Evolutionary conservation across 2,329 filamentous ascomycete species (phyloP), one percentile per base, ranked within the genome.

Genomic region (Colletotrichum viniferum): DNA sequence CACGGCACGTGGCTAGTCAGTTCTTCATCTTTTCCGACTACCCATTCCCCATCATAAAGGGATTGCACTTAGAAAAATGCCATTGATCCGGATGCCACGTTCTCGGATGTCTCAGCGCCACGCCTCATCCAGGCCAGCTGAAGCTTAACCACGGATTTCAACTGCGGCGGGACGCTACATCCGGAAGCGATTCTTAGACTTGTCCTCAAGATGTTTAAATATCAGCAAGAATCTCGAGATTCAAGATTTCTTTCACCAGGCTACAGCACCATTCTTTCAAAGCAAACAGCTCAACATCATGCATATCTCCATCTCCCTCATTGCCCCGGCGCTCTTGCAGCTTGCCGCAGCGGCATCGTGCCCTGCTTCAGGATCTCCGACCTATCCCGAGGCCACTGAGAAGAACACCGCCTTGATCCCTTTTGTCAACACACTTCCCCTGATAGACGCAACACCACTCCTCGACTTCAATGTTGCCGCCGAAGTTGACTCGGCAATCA

Each of bases 121-220:
- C 43, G 2, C 5, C 43, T 24, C 43, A 21, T 24, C 12, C n/a
- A 24, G n/a, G 2, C 43, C 43, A 52, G 43, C 43, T 52, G 43
- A 24, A 21, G n/a, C n/a, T 24, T 52, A 21, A 13, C 6, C 0
- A 21, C 18, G 43, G 43, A 52, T 1, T 21, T 21, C 6, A 21
- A 52, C 6, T 4, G 4, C 6, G 43, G 6, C 43, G 12, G 43
- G n/a, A 21, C 43, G 10, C 10, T 3, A 52, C 12, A 21, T 52
- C 43, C 43, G n/a, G n/a, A 52, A 21, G n/a, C 43, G 12, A 52
- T 21, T 52, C n/a, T 0, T 5, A 1, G 0, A 0, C 12, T 1
- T 13, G n/a, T 52, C 43, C 21, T 21, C 43, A 24, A 1, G 10
- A 21, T 52, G 21, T 13, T 52, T 52, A 52, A 52, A 52, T 24